Evolutionary conservation across 2,329 filamentous ascomycete genomes (phyloP).

Genomic region (Penicillium sclerotigenum): DNA sequence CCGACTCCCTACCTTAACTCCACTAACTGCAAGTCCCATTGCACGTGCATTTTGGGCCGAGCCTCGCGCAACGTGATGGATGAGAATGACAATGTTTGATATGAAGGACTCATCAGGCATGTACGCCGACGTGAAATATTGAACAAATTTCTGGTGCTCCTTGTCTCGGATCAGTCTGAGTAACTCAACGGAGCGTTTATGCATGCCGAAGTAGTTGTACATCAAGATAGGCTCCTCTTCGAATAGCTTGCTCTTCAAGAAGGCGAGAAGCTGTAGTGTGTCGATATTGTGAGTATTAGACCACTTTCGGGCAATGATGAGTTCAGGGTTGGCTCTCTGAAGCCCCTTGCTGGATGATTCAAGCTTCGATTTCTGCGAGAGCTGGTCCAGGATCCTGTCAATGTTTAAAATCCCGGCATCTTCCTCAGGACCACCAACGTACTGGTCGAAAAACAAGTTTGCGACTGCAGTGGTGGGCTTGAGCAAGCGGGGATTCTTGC

Average conservation of each 20-base stretch:
- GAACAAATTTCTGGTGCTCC: conserved; percentile 28
- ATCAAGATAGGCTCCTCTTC: conserved; percentile 29
- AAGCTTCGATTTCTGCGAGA: conserved; percentile 17
- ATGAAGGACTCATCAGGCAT: conserved; percentile 28
- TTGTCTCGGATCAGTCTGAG: conserved; percentile 25
- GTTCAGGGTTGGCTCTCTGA: background rate
- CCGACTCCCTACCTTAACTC: conserved; percentile 12
- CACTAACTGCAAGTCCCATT: conserved; percentile 9
- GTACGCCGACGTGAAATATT: conserved; percentile 27
- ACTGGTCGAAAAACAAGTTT: conserved; percentile 23
- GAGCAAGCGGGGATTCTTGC: conserved; percentile 23
- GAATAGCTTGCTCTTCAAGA: conserved; percentile 24
- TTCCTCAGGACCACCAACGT: conserved; percentile 11
- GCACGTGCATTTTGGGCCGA: conserved; percentile 14
- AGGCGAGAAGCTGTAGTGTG: conserved; percentile 24
- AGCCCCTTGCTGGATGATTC: conserved; percentile 11
- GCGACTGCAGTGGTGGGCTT: conserved; percentile 25
- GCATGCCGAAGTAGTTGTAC: conserved; percentile 34
- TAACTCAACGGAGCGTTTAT: conserved; percentile 27
- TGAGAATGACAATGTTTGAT: conserved; percentile 23
- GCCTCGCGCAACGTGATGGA: conserved; percentile 25
- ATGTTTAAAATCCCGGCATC: conserved; percentile 13
- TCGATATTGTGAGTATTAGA: conserved; percentile 21
- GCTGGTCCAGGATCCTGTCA: conserved; percentile 16
- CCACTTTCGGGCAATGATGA: conserved; percentile 13